phyloP scores from a whole-genome alignment of 768 basidiomycete species.

The Suillus cothurnatus region DNA sequence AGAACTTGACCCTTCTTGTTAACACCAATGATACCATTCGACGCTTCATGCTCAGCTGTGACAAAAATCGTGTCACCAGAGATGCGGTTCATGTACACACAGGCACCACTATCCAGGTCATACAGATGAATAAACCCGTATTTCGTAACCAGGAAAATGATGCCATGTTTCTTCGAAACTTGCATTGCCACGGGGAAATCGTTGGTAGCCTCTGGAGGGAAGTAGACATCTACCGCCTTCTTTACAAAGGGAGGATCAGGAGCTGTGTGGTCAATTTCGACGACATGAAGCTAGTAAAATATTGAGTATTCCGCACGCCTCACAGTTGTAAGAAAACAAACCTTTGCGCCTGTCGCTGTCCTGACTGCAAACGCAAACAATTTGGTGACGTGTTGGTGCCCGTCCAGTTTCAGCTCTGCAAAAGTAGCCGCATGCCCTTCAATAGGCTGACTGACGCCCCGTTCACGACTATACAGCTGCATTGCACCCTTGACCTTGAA shows the following conservation, averaged over 20 bases:
- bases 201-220: conserved; percentile 96
- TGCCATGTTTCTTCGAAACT: conserved; percentile 95
- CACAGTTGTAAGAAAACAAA: conserved; percentile 36
- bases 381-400: conserved; percentile 82
- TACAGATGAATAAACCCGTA: conserved; percentile 99
- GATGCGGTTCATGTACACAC: conserved; percentile 99
- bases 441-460: conserved; percentile 95
- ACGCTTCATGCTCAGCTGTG: conserved; percentile 93
- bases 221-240: conserved; percentile 98
- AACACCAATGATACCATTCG: conserved; percentile 96
- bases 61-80: conserved; percentile 99
- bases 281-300: conserved; percentile 82
- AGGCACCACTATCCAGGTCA: conserved; percentile 95
- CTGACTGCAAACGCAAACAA: conserved; percentile 95
- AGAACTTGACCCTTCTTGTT: conserved; percentile 99
- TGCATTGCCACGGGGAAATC: conserved; percentile 99
- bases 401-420: conserved; percentile 88
- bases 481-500: conserved; percentile 99
- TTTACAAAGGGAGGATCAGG: conserved; percentile 93
- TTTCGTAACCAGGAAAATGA: conserved; percentile 97
- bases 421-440: conserved; percentile 99
- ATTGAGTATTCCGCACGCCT: conserved; percentile 9
- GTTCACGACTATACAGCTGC: conserved; percentile 93
- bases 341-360: conserved; percentile 98
- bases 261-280: conserved; percentile 95